phyloP scores from a whole-genome alignment of 495 filamentous ascomycete species.

The Aspergillus baeticus region DNA sequence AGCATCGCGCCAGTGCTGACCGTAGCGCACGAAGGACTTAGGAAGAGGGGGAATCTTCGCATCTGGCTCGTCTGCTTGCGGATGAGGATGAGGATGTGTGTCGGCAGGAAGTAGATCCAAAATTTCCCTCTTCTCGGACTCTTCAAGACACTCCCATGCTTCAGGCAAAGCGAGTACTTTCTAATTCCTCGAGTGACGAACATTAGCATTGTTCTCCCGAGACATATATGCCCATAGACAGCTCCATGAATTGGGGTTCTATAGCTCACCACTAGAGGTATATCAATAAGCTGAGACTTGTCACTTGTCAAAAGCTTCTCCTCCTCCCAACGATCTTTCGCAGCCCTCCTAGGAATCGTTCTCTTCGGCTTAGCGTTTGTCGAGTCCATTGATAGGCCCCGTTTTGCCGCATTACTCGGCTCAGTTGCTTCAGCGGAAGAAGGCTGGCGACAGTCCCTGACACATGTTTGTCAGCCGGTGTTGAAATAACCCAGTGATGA shows the following conservation, averaged over 20 bases:
- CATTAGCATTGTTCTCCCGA: conserved; percentile 9
- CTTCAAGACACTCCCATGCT: conserved; percentile 58
- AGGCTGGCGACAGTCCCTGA: not conserved
- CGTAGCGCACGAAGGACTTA: conserved; percentile 48
- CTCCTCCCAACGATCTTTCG: conserved; percentile 40
- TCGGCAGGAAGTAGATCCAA: conserved; percentile 56
- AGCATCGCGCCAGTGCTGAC: conserved; percentile 48
- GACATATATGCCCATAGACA: not conserved
- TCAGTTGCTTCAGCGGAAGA: conserved; percentile 15
- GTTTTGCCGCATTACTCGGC: conserved; percentile 23
- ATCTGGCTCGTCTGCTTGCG: conserved; percentile 28
- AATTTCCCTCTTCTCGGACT: conserved; percentile 54
- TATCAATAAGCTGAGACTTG: conserved; percentile 51
- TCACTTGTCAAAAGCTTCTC: conserved; percentile 55
- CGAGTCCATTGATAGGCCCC: conserved; percentile 18
- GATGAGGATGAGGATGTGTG: conserved; percentile 36
- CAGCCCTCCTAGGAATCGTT: conserved; percentile 33
- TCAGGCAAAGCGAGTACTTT: conserved; percentile 53
- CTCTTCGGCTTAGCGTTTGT: conserved; percentile 29
- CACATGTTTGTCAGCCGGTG: conserved; percentile 6
- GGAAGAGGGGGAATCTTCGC: conserved; percentile 40
- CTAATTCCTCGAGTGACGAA: conserved; percentile 27
- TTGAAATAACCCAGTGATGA: conserved; percentile 6
- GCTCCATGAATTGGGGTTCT: not conserved
- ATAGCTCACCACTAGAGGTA: conserved; percentile 56